Percentiles rank a stretch among this genome's conserved stretches.
Conservation (phyloP, 202 grass and related monocot genomes). For the Carex arenaria region DNA sequence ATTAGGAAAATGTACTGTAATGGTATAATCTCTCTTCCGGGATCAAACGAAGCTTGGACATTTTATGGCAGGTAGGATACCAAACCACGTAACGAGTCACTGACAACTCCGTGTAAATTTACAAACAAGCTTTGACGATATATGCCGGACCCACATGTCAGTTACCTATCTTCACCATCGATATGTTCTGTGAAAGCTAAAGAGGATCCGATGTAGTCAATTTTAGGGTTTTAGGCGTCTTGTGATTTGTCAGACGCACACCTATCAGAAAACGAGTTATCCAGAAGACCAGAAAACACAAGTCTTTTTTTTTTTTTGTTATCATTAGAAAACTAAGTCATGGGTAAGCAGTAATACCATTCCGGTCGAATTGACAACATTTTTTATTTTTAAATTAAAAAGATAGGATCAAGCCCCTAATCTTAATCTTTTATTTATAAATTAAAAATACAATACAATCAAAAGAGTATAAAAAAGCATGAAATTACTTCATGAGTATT, state of each 20-base stretch:
- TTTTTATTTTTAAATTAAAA: too few relatives aligned
- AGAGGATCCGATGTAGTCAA: background rate
- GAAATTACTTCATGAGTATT: too few relatives aligned
- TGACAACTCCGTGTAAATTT: too few relatives aligned
- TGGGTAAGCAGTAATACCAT: background rate
- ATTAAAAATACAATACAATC: too few relatives aligned
- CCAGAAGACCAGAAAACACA: background rate
- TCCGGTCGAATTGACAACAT: background rate
- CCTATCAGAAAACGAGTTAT: background rate
- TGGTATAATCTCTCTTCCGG: background rate
- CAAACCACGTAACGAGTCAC: background rate
- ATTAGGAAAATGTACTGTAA: background rate
- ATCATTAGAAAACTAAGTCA: background rate
- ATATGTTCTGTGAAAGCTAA: background rate
- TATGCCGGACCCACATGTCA: background rate
- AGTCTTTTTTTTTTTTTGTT: too few relatives aligned
- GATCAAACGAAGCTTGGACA: background rate
- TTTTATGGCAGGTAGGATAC: background rate
- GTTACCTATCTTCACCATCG: too few relatives aligned
- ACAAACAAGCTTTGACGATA: background rate
- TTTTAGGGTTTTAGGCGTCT: background rate
- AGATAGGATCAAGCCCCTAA: too few relatives aligned
- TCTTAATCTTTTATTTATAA: too few relatives aligned
- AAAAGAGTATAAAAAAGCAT: too few relatives aligned
- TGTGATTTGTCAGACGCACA: background rate